These are phyloP conservation scores for Corymbia maculata DNA, from an alignment of 345 rosid genomes.

Conservation along the genomic window DNA sequence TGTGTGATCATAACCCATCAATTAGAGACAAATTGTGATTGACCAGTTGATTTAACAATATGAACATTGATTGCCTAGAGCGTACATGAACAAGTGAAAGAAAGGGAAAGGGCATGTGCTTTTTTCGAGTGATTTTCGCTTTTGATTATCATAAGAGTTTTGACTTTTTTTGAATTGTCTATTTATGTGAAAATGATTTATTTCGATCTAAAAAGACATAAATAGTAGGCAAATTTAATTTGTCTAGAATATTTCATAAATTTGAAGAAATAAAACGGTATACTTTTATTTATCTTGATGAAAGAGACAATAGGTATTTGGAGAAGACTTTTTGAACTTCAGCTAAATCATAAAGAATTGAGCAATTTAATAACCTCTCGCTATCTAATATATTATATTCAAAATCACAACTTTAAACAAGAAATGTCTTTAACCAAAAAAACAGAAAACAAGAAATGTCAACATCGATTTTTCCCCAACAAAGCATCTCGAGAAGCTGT, in stretches of 20 bases:
- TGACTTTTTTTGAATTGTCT: background rate
- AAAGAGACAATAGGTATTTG: background rate
- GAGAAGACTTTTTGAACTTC: background rate
- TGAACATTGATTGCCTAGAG: background rate
- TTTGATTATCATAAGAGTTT: accelerated
- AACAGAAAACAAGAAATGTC: background rate
- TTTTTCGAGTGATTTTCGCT: accelerated
- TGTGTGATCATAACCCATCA: background rate
- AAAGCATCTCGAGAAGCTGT: background rate
- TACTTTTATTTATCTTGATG: background rate
- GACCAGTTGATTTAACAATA: background rate
- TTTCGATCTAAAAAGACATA: background rate
- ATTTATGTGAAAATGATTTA: accelerated
- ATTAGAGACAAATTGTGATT: background rate
- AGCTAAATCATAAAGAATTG: accelerated
- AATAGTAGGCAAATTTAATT: background rate
- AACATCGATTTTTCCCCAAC: background rate
- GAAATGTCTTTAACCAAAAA: background rate
- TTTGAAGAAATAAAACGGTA: background rate
- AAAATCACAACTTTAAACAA: background rate
- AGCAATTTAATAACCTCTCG: background rate
- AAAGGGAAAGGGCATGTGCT: background rate
- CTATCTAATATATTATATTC: background rate
- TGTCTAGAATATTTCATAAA: background rate
- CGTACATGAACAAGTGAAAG: background rate